These are phyloP conservation scores for Hydnomerulius pinastri DNA, from an alignment of 768 basidiomycete genomes.

Conservation along the genomic window DNA sequence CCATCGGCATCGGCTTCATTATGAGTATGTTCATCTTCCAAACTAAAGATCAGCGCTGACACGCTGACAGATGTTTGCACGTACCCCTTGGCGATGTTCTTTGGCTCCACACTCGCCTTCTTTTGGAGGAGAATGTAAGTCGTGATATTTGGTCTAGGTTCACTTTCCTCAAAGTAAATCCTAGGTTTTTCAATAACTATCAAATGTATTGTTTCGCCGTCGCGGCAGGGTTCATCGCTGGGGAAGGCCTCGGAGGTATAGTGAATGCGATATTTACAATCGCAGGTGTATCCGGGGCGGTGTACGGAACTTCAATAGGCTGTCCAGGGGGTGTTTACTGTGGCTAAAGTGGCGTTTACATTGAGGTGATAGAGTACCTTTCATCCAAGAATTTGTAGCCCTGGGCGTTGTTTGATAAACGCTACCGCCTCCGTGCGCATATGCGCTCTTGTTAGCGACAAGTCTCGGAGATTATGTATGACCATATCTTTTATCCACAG, in stretches of 20 bases:
- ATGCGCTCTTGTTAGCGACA: too few species aligned
- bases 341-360: conserved; percentile 31
- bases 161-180: neutral
- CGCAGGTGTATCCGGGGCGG: conserved; percentile 26
- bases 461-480: neutral
- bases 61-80: conserved; percentile 17
- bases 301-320: conserved; percentile 29
- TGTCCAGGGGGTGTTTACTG: conserved; percentile 32
- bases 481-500: neutral
- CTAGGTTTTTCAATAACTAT: conserved; percentile 8
- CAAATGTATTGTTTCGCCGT: conserved; percentile 34
- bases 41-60: too few species aligned
- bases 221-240: conserved; percentile 42
- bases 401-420: too few species aligned
- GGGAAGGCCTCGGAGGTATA: conserved; percentile 41
- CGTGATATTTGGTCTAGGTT: neutral
- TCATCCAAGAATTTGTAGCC: too few species aligned
- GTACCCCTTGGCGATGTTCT: conserved; percentile 12
- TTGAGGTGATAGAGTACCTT: too few species aligned
- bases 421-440: too few species aligned
- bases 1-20: conserved; percentile 27
- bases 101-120: conserved; percentile 10
- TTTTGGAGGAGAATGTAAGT: conserved; percentile 13
- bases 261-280: conserved; percentile 33
- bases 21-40: conserved; percentile 15